Conservation (phyloP, 2,329 filamentous ascomycete species). For the Arachnomyces sp. region DNA sequence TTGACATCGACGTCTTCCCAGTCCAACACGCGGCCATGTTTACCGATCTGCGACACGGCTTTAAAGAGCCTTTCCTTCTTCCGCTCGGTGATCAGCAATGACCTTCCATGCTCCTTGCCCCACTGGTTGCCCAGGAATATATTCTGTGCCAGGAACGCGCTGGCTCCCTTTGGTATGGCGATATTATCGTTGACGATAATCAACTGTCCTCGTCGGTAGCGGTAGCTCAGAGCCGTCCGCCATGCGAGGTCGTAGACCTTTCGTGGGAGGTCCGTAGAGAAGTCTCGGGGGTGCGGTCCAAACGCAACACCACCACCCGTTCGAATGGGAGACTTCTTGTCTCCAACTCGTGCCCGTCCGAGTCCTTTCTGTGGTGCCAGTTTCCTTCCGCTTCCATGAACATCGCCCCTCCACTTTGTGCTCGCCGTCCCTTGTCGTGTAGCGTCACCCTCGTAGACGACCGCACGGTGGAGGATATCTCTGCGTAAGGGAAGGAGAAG, state of each 20-base stretch:
- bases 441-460: constrained; percentile 85
- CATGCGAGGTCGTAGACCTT: constrained; percentile 96
- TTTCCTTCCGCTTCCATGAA: constrained; percentile 76
- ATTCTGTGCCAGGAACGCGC: constrained; percentile 53
- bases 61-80: constrained; percentile 55
- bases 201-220: constrained; percentile 79
- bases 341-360: constrained; percentile 69
- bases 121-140: constrained; percentile 64
- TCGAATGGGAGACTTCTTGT: constrained; percentile 71
- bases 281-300: constrained; percentile 88
- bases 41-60: constrained; percentile 55
- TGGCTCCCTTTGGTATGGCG: constrained; percentile 45
- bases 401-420: constrained; percentile 71
- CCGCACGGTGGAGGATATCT: constrained; percentile 85
- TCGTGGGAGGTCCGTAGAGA: constrained; percentile 68
- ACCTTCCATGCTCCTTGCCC: constrained; percentile 59
- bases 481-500: constrained; percentile 78
- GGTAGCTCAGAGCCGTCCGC: constrained; percentile 87
- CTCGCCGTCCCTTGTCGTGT: constrained; percentile 79
- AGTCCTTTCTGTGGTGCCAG: constrained; percentile 78
- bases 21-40: constrained; percentile 61
- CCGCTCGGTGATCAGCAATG: constrained; percentile 62
- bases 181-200: constrained; percentile 77
- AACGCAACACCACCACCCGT: constrained; percentile 79
- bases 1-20: constrained; percentile 88